Evolutionary conservation across 1,139 yeast species (phyloP).

Genomic region (Taphrina communis): DNA sequence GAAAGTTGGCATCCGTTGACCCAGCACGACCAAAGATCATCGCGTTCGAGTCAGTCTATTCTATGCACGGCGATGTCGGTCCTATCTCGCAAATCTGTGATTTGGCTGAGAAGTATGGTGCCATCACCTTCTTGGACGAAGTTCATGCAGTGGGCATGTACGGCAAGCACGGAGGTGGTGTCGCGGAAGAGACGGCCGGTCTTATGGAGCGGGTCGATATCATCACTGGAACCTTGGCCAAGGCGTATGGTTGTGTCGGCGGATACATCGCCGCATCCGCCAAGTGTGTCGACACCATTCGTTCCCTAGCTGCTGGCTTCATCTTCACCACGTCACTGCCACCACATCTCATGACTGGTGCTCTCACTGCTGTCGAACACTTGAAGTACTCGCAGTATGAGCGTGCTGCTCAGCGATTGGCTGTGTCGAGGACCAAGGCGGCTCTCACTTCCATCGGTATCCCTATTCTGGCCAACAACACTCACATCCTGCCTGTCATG

Average conservation of each 20-base stretch:
- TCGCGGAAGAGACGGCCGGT: slow-evolving; percentile 95
- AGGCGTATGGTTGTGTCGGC: slow-evolving; percentile 96
- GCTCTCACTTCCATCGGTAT: slow-evolving; percentile 73
- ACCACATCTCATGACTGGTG: slow-evolving; percentile 97
- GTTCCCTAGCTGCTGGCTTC: slow-evolving; percentile 97
- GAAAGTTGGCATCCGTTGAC: slow-evolving; percentile 77
- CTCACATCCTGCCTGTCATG: slow-evolving; percentile 93
- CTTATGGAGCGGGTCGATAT: slow-evolving; percentile 92
- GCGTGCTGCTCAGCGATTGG: slow-evolving; percentile 82
- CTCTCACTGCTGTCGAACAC: slow-evolving; percentile 81
- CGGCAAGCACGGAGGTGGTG: slow-evolving; percentile 99
- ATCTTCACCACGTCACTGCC: slow-evolving; percentile 96
- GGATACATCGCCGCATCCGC: slow-evolving; percentile 94
- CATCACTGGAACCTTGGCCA: slow-evolving; percentile 96
- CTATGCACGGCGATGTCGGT: slow-evolving; percentile 97
- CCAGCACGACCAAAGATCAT: slow-evolving; percentile 85
- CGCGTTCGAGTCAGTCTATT: slow-evolving; percentile 95
- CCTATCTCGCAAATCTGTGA: slow-evolving; percentile 93
- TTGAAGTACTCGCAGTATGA: slow-evolving; percentile 78
- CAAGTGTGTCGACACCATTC: slow-evolving; percentile 85
- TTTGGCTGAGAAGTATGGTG: slow-evolving; percentile 96
- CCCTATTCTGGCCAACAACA: slow-evolving; percentile 96
- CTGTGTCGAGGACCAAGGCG: slow-evolving; percentile 82
- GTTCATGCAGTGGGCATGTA: slow-evolving; percentile 99
- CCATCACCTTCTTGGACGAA: slow-evolving; percentile 93